Base-by-base conservation (phyloP, 1,284 basidiomycete genomes). In the Tetrapyrgos nigripes region DNA sequence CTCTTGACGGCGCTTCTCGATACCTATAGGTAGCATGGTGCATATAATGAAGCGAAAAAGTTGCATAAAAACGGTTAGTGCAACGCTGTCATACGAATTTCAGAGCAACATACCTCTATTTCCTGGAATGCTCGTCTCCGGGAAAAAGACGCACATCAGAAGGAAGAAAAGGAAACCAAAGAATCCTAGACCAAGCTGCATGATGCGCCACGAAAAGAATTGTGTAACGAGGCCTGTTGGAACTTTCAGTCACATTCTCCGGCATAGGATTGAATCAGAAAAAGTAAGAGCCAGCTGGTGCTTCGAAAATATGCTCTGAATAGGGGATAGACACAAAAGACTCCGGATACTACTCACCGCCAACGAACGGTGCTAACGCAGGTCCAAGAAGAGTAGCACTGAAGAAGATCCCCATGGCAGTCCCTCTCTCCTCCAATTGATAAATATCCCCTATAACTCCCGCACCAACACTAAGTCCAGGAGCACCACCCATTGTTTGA, bases 91-190 rank as follows among this genome's bases (percentile, higher is more conserved):
- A n/a, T n/a, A n/a, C n/a, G n/a, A n/a, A n/a, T n/a, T n/a, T n/a
- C n/a, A n/a, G n/a, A n/a, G n/a, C n/a, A n/a, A n/a, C n/a, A n/a
- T n/a, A n/a, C n/a, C 80, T 23, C 75, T 69, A 4, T 79, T 61
- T 53, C 76, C 67, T 50, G 84, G 75, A 65, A 88, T 86, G n/a
- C 79, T 82, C 1, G 92, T 93, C 68, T 94, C 93, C 0, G 92
- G 91, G 17, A 93, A 78, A 56, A 83, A 80, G 23, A 84, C 53
- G 6, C 76, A 67, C 31, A 87, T 77, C 8, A 82, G 66, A 0
- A 81, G 26, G 33, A 86, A 75, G 0, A 80, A 77, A 3, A 81
- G 55, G 0, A 81, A 62, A 4, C 82, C 82, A 27, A 77, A 69
- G 0, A 79, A 66, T 1, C 81, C 83, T 2, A 92, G 60, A 0